Conservation (phyloP, 768 basidiomycete genomes). For the Lactarius trivialis region DNA sequence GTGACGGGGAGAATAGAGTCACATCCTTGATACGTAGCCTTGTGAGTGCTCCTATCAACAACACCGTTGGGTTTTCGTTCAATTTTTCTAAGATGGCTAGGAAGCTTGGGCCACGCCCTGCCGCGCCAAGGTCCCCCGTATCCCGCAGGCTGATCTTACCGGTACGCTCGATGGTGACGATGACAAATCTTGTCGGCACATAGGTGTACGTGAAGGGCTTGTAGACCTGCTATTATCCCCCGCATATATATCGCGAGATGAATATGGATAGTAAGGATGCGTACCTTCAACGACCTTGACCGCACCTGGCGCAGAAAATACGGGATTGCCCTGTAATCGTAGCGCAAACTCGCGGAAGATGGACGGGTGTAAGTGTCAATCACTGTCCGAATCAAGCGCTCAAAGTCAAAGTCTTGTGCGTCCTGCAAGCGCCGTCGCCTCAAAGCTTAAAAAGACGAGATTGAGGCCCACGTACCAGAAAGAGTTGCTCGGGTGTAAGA, state of each 20-base stretch:
- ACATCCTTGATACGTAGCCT: constrained; percentile 53
- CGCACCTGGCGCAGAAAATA: constrained; percentile 59
- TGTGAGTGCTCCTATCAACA: constrained; percentile 52
- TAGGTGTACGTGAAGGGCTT: constrained; percentile 59
- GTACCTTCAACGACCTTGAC: constrained; percentile 54
- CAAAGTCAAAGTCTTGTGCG: constrained; percentile 66
- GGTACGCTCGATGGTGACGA: constrained; percentile 76
- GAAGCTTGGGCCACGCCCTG: constrained; percentile 63
- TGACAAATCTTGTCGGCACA: constrained; percentile 71
- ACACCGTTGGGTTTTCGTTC: constrained; percentile 59
- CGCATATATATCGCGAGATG: too few relatives aligned
- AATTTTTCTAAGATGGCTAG: constrained; percentile 49
- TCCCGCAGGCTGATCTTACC: constrained; percentile 75
- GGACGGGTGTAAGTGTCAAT: constrained; percentile 58
- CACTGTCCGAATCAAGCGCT: constrained; percentile 54
- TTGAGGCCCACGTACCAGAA: constrained; percentile 45
- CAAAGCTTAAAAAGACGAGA: not conserved
- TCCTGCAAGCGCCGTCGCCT: constrained; percentile 36
- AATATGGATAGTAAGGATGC: constrained; percentile 12
- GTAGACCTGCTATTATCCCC: constrained; percentile 47
- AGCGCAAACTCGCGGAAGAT: constrained; percentile 52
- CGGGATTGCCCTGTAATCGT: constrained; percentile 48
- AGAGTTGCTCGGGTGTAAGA: constrained; percentile 38
- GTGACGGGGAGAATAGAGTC: not conserved
- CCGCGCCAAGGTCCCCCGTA: too few relatives aligned